Evolutionary conservation across 2,329 filamentous ascomycete genomes (phyloP), one percentile per base, ranked within the genome.

Genomic region (Penicillium glabrum): DNA sequence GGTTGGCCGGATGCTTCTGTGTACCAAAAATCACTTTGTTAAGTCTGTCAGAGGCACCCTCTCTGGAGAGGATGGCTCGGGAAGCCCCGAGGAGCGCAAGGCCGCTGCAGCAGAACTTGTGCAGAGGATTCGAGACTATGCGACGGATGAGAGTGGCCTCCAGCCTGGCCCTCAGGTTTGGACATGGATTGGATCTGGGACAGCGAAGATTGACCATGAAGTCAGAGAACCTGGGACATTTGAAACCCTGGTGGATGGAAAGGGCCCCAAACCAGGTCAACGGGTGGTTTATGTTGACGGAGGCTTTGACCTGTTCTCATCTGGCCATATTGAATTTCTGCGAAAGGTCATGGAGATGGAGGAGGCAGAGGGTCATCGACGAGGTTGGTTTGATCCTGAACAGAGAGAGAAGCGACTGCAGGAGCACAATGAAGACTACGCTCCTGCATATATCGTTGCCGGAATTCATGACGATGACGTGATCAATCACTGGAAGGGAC

Each of bases 1-100:
- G n/a, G 95, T 99, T 26, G 95, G 95, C 21, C 88, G 95, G 68
- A 99, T 99, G 95, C 81, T 99, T 68, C 82, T 98, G 16, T 97
- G 93, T 80, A 98, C 93, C n/a, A 89, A 88, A 71, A 90, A 87
- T 23, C 95, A 99, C 77, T 96, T 96, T 71, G 93, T 98, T 73
- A 89, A 87, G 67, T 93, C 89, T 0, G 81, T 97, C 44, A 83
- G 88, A 64, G 84, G 82, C 51, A 78, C 83, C 26, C 80, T 98
- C 7, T 79, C 80, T 0, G 92, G 90, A 5, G 75, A 86, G 45
- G 90, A 96, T 69, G 91, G 91, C 3, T 82, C 82, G 16, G 90
- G 90, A 16, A 86, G 83, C 5, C 77, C 80, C 1, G 85, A 86
- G 14, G 91, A 96, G 79, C 83, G 86, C 56, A 79, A 81, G 61